Conservation (phyloP, 1,139 yeast species). For the Protomyces inundatus region DNA sequence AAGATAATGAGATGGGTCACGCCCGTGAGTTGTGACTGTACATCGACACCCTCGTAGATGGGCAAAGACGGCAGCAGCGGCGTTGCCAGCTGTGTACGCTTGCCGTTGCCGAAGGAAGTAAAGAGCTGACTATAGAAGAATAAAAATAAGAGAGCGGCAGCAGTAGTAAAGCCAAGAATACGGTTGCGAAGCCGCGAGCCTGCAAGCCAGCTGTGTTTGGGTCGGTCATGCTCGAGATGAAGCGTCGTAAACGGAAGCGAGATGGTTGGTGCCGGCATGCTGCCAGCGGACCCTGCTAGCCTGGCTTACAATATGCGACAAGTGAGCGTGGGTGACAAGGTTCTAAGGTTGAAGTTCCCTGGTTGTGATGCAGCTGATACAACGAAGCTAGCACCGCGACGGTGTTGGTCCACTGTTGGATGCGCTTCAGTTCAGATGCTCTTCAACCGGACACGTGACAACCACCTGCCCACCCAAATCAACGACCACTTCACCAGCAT, state of each 20-base stretch:
- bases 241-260: constrained; percentile 17
- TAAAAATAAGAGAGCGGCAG: background rate
- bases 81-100: background rate
- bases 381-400: too few relatives aligned
- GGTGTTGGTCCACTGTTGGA: too few relatives aligned
- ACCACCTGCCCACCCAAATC: too few relatives aligned
- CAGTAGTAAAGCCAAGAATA: background rate
- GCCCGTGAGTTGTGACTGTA: background rate
- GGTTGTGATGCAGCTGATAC: too few relatives aligned
- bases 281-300: background rate
- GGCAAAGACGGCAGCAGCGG: background rate
- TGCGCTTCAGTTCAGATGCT: too few relatives aligned
- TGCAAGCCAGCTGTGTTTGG: constrained; percentile 1
- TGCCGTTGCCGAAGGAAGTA: background rate
- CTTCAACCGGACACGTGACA: too few relatives aligned
- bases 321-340: too few relatives aligned
- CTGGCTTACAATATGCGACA: too few relatives aligned
- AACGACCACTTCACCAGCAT: too few relatives aligned
- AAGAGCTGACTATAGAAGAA: background rate
- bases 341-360: too few relatives aligned
- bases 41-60: constrained; percentile 10
- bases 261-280: constrained; percentile 15
- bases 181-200: constrained; percentile 21
- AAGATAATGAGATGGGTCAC: constrained; percentile 47
- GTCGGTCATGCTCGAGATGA: background rate